A percentile compares a stretch with the other conserved stretches of the same genome.
Conservation (phyloP, 768 basidiomycete genomes). For the Russula compacta region DNA sequence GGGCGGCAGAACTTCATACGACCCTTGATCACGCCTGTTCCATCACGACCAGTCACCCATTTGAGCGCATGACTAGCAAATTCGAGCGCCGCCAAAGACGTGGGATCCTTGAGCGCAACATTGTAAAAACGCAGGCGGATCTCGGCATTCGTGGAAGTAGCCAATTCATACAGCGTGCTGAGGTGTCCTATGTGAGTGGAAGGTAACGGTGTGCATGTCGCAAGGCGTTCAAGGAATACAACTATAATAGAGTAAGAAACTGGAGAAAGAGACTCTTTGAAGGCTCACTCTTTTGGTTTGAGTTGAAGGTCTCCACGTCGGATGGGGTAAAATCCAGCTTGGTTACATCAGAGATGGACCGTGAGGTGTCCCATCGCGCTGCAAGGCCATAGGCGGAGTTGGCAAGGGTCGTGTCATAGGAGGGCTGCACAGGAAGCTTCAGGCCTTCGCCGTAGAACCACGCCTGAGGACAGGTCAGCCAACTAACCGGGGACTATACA, state of each 20-base stretch:
- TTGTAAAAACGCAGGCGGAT: conserved; percentile 72
- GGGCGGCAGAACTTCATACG: conserved; percentile 83
- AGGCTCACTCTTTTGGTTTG: conserved; percentile 64
- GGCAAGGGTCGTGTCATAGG: conserved; percentile 69
- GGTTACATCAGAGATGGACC: conserved; percentile 35
- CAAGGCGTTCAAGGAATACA: conserved; percentile 76
- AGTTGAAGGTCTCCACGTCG: conserved; percentile 58
- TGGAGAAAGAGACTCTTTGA: neutral
- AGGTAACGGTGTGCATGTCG: conserved; percentile 54
- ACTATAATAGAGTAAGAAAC: conserved; percentile 33
- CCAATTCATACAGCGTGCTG: conserved; percentile 41
- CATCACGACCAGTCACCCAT: conserved; percentile 61
- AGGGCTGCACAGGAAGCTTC: conserved; percentile 61
- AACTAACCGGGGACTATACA: neutral
- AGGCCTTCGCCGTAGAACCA: conserved; percentile 81
- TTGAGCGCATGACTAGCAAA: conserved; percentile 46
- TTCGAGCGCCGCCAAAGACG: conserved; percentile 38
- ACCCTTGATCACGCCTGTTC: conserved; percentile 55
- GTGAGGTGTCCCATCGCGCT: conserved; percentile 60
- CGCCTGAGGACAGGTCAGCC: conserved; percentile 32
- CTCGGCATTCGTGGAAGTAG: conserved; percentile 62
- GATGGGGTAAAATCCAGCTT: conserved; percentile 44
- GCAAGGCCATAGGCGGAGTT: conserved; percentile 64
- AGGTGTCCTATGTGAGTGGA: conserved; percentile 49
- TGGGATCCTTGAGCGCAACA: conserved; percentile 47